Base-by-base conservation (phyloP, 805 yeast genomes). In the Starmera dryadoides region DNA sequence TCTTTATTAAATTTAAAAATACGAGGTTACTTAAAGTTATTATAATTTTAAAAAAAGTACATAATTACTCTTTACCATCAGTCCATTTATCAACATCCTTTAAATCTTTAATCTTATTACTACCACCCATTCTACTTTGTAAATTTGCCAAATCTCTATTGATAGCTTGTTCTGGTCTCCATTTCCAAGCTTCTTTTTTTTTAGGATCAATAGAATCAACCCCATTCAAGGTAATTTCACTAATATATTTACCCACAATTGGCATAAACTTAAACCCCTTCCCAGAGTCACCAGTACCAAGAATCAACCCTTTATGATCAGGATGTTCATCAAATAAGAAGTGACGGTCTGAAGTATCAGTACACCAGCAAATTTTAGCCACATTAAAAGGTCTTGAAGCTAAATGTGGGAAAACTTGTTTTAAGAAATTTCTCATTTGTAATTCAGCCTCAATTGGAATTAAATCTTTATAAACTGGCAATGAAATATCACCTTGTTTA, bases 241-340 rank as follows among this genome's bases (percentile, higher is more conserved):
- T 47, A 40, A 60, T 50, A 38, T 55, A 60, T 21, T 56, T 48
- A 25, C 66, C 67, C 25, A 61, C 48, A 17, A 47, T 47, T 6
- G 68, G 67, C 63, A 62, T 56, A 42, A 52, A 52, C 48, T 59
- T 62, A 53, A 60, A 63, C 0, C 65, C 64, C 34, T 59, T 56
- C 1, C 68, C 66, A 6, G 66, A 60, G 32, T 62, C 68, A 34
- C 68, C 68, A 26, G 67, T 56, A 12, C 58, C 64, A 16, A 63
- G 35, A 23, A 59, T 39, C 30, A 61, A 36, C 0, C 52, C 50
- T 26, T 43, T 38, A 19, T 49, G 52, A 2, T 55, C 48, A 22
- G 64, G 64, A 36, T 59, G 63, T 7, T 51, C 50, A 32, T 58
- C 49, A 30, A 60, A 47, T 14, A 60, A 44, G 42, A 60, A 59